phyloP scores from a whole-genome alignment of 352 stramenopile species.

The Phytopythium litorale region DNA sequence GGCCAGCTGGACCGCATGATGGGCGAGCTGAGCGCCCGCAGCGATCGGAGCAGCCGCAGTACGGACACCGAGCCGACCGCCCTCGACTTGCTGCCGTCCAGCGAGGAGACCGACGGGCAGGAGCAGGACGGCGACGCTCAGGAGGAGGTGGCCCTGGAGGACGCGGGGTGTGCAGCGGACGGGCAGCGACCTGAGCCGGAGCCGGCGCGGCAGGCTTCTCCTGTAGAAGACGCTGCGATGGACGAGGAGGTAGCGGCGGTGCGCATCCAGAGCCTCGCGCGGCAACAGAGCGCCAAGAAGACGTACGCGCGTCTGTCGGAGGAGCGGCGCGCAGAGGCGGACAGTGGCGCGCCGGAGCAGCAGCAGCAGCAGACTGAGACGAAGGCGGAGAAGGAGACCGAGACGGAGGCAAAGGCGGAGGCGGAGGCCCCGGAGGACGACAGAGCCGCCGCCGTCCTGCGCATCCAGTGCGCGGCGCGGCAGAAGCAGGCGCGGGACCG shows the following conservation, averaged over 20 bases:
- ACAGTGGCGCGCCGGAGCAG: background rate
- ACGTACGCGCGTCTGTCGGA: constrained; percentile 8
- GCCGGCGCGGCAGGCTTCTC: background rate
- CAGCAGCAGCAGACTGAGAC: background rate
- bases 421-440: constrained; percentile 1
- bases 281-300: constrained; percentile 25
- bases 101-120: background rate
- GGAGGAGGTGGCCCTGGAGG: background rate
- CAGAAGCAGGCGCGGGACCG: constrained; percentile 42
- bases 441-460: constrained; percentile 23
- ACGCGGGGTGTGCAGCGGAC: background rate
- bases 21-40: constrained; percentile 5
- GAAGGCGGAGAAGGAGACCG: background rate
- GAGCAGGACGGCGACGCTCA: background rate
- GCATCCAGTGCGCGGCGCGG: constrained; percentile 56
- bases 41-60: background rate
- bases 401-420: background rate
- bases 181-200: background rate
- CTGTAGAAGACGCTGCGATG: constrained; percentile 4
- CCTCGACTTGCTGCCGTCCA: background rate
- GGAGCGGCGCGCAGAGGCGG: background rate
- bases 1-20: constrained; percentile 58
- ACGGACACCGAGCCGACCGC: background rate
- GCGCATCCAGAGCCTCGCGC: constrained; percentile 35
- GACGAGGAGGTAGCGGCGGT: constrained; percentile 16